A percentile compares a stretch with the other conserved stretches of the same genome.
Conservation (phyloP, 2,329 filamentous ascomycete genomes). For the Botrytis pseudocinerea region DNA sequence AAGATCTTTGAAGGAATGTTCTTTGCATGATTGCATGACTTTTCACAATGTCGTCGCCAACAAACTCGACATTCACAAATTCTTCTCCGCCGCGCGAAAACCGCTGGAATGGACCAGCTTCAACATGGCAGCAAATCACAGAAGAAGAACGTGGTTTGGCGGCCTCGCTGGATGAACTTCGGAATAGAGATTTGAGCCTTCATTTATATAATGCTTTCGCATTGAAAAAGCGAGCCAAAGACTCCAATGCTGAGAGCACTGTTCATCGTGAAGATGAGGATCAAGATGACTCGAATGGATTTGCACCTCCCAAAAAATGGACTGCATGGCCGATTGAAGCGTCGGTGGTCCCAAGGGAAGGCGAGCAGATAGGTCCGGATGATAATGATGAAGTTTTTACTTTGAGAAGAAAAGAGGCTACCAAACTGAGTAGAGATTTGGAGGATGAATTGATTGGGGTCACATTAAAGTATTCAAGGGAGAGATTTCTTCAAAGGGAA, state of each 20-base stretch:
- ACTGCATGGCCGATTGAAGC: slow-evolving; percentile 80
- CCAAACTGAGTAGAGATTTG: slow-evolving; percentile 59
- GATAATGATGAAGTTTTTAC: slow-evolving; percentile 55
- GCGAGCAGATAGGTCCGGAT: slow-evolving; percentile 49
- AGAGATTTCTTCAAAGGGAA: slow-evolving; percentile 53
- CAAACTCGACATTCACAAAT: slow-evolving; percentile 8
- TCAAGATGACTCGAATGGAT: slow-evolving; percentile 37
- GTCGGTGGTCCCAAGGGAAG: slow-evolving; percentile 58
- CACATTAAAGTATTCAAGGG: slow-evolving; percentile 67
- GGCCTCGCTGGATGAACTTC: slow-evolving; percentile 61
- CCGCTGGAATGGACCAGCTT: slow-evolving; percentile 66
- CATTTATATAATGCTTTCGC: slow-evolving; percentile 80
- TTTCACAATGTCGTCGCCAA: slow-evolving; percentile 21
- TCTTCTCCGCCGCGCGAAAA: slow-evolving; percentile 57
- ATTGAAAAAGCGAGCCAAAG: slow-evolving; percentile 54
- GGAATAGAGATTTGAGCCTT: slow-evolving; percentile 66
- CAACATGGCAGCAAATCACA: slow-evolving; percentile 67
- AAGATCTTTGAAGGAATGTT: neutral
- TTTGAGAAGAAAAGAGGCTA: slow-evolving; percentile 47
- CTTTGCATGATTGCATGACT: slow-evolving; percentile 2
- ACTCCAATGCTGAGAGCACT: slow-evolving; percentile 23
- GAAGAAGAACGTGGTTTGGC: slow-evolving; percentile 62
- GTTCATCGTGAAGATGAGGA: slow-evolving; percentile 38
- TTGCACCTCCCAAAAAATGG: slow-evolving; percentile 64
- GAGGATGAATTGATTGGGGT: slow-evolving; percentile 69